Evolutionary conservation across 1,139 yeast genomes (phyloP), one percentile per base, ranked within the genome.

Genomic region (Petasospora rhodanensis): DNA sequence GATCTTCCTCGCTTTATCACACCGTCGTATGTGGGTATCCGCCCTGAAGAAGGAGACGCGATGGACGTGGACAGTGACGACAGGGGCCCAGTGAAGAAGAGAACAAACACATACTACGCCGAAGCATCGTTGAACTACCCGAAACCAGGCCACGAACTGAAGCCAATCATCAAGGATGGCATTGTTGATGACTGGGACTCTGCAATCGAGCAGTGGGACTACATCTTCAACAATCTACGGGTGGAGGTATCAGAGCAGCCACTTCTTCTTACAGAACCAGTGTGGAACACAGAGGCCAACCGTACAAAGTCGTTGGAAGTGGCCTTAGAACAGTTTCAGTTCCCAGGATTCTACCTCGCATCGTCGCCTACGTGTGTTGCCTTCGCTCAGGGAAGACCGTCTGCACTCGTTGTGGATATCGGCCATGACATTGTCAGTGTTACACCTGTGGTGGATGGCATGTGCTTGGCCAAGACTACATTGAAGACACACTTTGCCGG

Each of bases 401-500:
- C 84, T 47, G 94, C 96, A 52, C 65, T 91, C 34, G 93, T 93
- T 21, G 95, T 93, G 25, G 97, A 93, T 58, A 63, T 89, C 26
- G 98, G 99, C 3, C 94, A 87, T 51, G 89, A 83, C 47, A 65
- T 82, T 2, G 70, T 79, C 12, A 77, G 91, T 35, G 95, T 83
- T 3, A 83, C 96, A 2, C 97, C 99, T 0, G 93, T 91, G 3
- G 75, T 89, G 34, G 99, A 91, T 59, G 98, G 98, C 4, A 73
- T 91, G 54, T 84, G 93, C 28, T 66, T 91, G 39, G 68, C 81
- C 46, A 82, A 73, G 55, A 83, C 80, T 43, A 75, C 84, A 5
- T 68, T 74, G 62, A 73, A 79, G 43, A 80, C 85, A 3, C 75
- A 70, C 46, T 78, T 79, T 47, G 76, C 79, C 2, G 93, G 93